Conservation (phyloP, 1,139 yeast species). For the Pichia sp. region DNA sequence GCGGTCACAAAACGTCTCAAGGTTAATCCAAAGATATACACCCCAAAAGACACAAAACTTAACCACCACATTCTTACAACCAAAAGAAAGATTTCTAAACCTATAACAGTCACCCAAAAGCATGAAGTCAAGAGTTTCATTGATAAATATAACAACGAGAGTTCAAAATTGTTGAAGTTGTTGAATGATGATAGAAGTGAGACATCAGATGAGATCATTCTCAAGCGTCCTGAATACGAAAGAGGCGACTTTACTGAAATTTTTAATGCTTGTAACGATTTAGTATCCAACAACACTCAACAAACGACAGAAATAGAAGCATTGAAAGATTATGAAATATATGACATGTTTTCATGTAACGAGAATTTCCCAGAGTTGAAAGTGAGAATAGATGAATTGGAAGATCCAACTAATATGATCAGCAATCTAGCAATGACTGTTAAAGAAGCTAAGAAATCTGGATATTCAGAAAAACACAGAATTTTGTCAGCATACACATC, state of each 20-base stretch:
- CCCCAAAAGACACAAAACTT: slow-evolving; percentile 32
- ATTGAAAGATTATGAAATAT: slow-evolving; percentile 18
- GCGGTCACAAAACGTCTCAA: slow-evolving; percentile 50
- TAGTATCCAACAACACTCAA: not conserved
- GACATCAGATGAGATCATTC: slow-evolving; percentile 28
- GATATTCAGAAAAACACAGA: slow-evolving; percentile 1
- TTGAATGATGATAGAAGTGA: slow-evolving; percentile 24
- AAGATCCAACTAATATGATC: slow-evolving; percentile 2
- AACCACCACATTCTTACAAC: slow-evolving; percentile 28
- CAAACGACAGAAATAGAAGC: not conserved
- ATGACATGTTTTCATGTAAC: slow-evolving; percentile 24
- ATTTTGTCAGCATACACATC: slow-evolving; percentile 46
- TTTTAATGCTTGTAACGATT: slow-evolving; percentile 10
- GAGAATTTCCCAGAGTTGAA: slow-evolving; percentile 6
- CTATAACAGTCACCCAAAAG: slow-evolving; percentile 57
- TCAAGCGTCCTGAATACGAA: slow-evolving; percentile 33
- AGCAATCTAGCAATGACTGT: not conserved
- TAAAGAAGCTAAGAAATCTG: slow-evolving; percentile 1
- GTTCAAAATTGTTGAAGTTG: slow-evolving; percentile 31
- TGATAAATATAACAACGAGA: slow-evolving; percentile 44
- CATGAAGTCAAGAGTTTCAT: slow-evolving; percentile 63
- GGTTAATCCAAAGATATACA: slow-evolving; percentile 46
- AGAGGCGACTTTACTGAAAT: slow-evolving; percentile 15
- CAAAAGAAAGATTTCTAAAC: slow-evolving; percentile 36
- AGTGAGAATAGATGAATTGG: slow-evolving; percentile 6